Evolutionary conservation across 1,139 yeast species (phyloP), one percentile per base, ranked within the genome.

Genomic region (Yamadazyma conglobata): DNA sequence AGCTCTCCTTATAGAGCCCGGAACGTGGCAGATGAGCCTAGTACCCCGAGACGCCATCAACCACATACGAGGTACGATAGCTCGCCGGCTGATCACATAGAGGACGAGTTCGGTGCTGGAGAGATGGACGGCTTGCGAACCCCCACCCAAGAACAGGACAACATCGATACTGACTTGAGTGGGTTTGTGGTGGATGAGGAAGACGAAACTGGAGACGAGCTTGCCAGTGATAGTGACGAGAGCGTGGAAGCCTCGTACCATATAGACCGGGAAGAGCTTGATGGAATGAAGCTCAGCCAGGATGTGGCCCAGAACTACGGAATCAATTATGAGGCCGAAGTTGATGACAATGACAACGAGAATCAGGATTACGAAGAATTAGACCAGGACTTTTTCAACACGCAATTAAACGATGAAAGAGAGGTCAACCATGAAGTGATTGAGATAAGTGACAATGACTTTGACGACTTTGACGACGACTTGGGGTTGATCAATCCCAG

Each of bases 391-490:
- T 27, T 30, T 18, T 57, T 59, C 33, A 55, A 65, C 9, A 62
- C 71, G 0, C 73, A 66, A 35, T 48, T 66, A 25, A 66, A 67
- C 34, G 65, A 64, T 27, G 73, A 66, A 37, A 46, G 73, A 24
- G 74, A 68, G 38, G 38, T 64, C 6, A 54, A 43, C 17, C 44
- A 45, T 17, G 56, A 54, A 20, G 46, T 56, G 1, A 60, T 62
- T 14, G 68, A 60, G 35, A 43, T 61, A 13, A 48, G 52, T 10
- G 58, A 60, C 19, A 66, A 59, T 19, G 64, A 55, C 12, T 28
- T 31, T 16, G 61, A 56, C 27, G 50, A 60, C 28, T 69, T 60
- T 32, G 68, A 61, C 34, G 69, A 64, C 37, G 67, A 58, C 24
- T 33, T 27, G 27, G 25, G 14, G 2, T 24, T 27, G 14, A 31